These are phyloP conservation scores for Roridomyces roridus DNA, from an alignment of 768 basidiomycete genomes.

Conservation along the genomic window DNA sequence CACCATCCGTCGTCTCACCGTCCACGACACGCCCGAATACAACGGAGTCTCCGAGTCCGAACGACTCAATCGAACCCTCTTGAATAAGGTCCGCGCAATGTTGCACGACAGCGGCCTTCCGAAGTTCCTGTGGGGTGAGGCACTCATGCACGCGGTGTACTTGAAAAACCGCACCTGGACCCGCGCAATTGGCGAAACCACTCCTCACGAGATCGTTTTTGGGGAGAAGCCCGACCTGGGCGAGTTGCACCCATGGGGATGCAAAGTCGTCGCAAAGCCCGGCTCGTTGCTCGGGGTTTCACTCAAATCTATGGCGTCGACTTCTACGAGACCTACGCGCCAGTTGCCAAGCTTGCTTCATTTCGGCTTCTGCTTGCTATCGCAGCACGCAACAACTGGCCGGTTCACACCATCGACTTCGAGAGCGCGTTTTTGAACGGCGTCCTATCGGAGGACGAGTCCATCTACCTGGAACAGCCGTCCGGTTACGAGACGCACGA, in stretches of 20 bases:
- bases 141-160: slow-evolving; percentile 22
- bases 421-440: slow-evolving; percentile 2
- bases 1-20: slow-evolving; percentile 28
- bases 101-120: slow-evolving; percentile 20
- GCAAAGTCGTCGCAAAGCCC: slow-evolving; percentile 31
- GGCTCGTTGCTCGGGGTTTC: slow-evolving; percentile 47
- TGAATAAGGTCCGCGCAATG: slow-evolving; percentile 28
- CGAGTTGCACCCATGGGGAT: slow-evolving; percentile 36
- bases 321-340: slow-evolving; percentile 30
- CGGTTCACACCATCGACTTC: background rate
- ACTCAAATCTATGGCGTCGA: slow-evolving; percentile 44
- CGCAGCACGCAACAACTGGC: background rate
- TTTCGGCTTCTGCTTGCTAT: background rate
- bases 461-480: background rate
- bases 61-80: slow-evolving; percentile 27
- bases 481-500: background rate
- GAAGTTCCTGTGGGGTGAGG: slow-evolving; percentile 25
- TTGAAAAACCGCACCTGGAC: slow-evolving; percentile 24
- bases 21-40: slow-evolving; percentile 32
- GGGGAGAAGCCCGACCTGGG: slow-evolving; percentile 37
- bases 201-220: slow-evolving; percentile 24
- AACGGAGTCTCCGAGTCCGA: slow-evolving; percentile 39
- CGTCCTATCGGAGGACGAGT: background rate
- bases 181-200: too few species aligned
- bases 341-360: background rate